Evolutionary conservation across 2,329 filamentous ascomycete species (phyloP).

Genomic region (Ophidiomyces ophidiicola): DNA sequence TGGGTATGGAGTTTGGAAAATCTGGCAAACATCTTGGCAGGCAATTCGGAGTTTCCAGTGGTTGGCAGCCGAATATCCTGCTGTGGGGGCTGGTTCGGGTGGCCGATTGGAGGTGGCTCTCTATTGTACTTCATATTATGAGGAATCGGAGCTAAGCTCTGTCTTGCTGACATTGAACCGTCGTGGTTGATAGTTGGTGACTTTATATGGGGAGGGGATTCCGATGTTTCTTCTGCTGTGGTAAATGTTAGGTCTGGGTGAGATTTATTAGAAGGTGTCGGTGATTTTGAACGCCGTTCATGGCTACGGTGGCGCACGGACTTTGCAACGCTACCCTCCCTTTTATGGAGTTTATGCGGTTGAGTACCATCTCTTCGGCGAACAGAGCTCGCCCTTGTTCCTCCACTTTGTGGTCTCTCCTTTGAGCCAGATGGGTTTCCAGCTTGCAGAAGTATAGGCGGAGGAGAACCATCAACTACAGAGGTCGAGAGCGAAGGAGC

Average conservation of each 20-base stretch:
- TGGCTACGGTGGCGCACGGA: conserved; percentile 18
- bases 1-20: conserved; percentile 42
- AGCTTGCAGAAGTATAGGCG: conserved; percentile 64
- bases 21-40: conserved; percentile 34
- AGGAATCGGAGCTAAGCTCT: conserved; percentile 24
- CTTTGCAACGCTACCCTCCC: conserved; percentile 24
- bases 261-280: background rate
- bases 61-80: conserved; percentile 31
- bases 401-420: conserved; percentile 20
- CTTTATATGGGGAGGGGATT: conserved; percentile 1
- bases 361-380: conserved; percentile 15
- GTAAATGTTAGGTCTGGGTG: background rate
- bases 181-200: conserved; percentile 4
- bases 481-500: conserved; percentile 19
- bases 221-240: conserved; percentile 4
- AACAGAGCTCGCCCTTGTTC: conserved; percentile 22
- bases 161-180: conserved; percentile 13
- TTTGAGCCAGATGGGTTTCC: conserved; percentile 35
- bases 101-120: conserved; percentile 26
- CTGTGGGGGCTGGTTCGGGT: conserved; percentile 33
- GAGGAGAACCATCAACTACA: conserved; percentile 34
- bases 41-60: conserved; percentile 29
- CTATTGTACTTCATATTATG: conserved; percentile 30
- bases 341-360: conserved; percentile 23
- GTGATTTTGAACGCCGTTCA: conserved; percentile 12